phyloP scores from a whole-genome alignment of 306 rosid genomes.

The Sechiopsis laciniata region DNA sequence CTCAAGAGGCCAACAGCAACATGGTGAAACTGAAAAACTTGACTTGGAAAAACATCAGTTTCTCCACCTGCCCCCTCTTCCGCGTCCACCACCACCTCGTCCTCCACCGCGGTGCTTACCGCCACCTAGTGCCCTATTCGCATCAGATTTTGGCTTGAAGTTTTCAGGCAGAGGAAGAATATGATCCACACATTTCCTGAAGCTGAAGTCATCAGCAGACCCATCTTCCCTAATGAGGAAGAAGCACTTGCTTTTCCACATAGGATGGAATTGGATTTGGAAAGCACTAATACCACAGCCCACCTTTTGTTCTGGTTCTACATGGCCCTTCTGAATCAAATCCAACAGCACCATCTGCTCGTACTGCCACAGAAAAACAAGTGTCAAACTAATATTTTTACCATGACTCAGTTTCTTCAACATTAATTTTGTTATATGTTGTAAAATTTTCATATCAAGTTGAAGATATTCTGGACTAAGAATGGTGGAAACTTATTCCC shows the following conservation, averaged over 20 bases:
- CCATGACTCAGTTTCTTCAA: too few relatives aligned
- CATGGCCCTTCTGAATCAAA: constrained; percentile 66
- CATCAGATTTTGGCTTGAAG: constrained; percentile 49
- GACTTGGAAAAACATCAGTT: constrained; percentile 30
- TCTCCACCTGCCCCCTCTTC: constrained; percentile 46
- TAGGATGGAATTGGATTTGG: constrained; percentile 69
- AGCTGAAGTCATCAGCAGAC: constrained; percentile 73
- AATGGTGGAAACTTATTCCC: not conserved
- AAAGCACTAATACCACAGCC: constrained; percentile 49
- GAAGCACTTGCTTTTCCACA: constrained; percentile 74
- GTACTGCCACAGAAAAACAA: constrained; percentile 50
- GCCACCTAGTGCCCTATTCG: constrained; percentile 47
- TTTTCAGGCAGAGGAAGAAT: constrained; percentile 74
- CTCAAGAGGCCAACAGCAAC: not conserved
- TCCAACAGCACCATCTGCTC: constrained; percentile 60
- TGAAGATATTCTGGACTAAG: not conserved
- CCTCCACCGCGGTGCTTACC: constrained; percentile 51
- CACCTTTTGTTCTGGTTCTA: constrained; percentile 51
- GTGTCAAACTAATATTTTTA: too few relatives aligned
- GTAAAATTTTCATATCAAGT: too few relatives aligned
- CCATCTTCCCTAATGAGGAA: constrained; percentile 65
- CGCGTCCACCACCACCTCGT: constrained; percentile 52
- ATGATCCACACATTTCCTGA: constrained; percentile 75
- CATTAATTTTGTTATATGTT: too few relatives aligned
- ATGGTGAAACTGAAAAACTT: not conserved